Base-by-base conservation (phyloP, 768 basidiomycete genomes). In the Myochromella boudieri region DNA sequence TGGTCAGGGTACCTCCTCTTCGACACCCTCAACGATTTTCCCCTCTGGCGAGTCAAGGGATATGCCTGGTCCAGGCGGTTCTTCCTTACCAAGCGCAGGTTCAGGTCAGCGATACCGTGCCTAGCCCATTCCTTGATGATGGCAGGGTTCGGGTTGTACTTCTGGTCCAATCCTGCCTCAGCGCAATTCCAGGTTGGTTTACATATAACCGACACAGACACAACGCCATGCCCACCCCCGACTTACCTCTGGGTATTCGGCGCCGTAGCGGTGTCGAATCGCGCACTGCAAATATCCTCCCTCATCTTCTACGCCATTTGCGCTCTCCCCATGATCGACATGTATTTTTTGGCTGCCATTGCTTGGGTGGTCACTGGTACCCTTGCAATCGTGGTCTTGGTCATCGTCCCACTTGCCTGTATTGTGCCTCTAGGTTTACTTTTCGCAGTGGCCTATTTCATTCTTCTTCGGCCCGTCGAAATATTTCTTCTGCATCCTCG, bases 181-280 rank as follows among this genome's bases (percentile, higher is more conserved):
- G n/a, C n/a, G n/a, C n/a, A n/a, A n/a, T 6, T 11, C 8, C 27
- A 12, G 4, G 27, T 42, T 15, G 5, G 27, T 4, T 25, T 15
- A 6, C 21, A 42, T 18, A 20, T 28, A 25, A 17, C n/a, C 27
- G 41, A 29, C 8, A 6, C 26, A 10, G 5, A 6, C 14, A 12
- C 7, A 24, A 6, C 20, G 10, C 27, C 41, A 6, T 42, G 41
- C 14, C 25, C 18, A 28, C 41, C 41, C 7, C 4, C 18, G 27
- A 18, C 27, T 17, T 42, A 42, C 17, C 31, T 42, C n/a, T 42
- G 41, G 41, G 8, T 42, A 9, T 42, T 42, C 31, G 41, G 41
- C 14, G 25, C 27, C 3, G 28, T n/a, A 3, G 27, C 14, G 18
- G 18, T 28, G 17, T 12, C 27, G 4, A 42, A 29, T 17, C 14